Base-by-base conservation (phyloP, 2,329 filamentous ascomycete species). In the Xylariaceae sp. region DNA sequence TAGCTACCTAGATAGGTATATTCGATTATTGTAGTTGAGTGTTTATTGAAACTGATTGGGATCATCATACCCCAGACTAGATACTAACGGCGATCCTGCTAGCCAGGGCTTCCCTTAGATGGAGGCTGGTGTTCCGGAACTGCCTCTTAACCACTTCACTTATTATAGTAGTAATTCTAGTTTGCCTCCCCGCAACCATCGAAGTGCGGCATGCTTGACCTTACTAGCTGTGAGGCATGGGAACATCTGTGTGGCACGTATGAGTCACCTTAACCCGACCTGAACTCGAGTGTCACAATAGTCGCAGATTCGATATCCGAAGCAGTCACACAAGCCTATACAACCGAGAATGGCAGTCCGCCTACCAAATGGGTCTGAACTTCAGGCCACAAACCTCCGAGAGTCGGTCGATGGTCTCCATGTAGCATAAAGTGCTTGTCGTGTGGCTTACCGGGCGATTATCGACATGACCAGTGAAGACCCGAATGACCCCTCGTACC, bases 261-360 rank as follows among this genome's bases (percentile, higher is more conserved):
- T 26, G 24, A 46, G 14, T 43, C 49, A 3, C n/a, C 29, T 12
- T 31, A 43, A 17, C 31, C 49, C 14, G 16, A 19, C 11, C 6
- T 51, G 6, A 58, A 51, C 45, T 60, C 53, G 16, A 60, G 53
- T 26, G 23, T 53, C 28, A 49, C 54, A 3, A 51, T 61, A 16
- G 31, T 39, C 12, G 43, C 53, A 4, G 58, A 57, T 54, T 54
- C n/a, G 46, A 54, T 21, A 47, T 54, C 19, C n/a, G 44, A 34
- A 23, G 36, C 49, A 1, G 50, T 44, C n/a, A 41, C 41, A 17
- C 23, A 50, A 16, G 40, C 43, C 9, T 60, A 57, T 21, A 44
- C 57, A 14, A n/a, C 34, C 9, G 24, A 48, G 11, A 53, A 48
- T 11, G 53, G 57, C 14, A 57, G 44, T 19, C 3, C 33, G n/a